Percentiles rank a stretch among this genome's conserved stretches.
These are phyloP conservation scores for Malus sylvestris DNA, from an alignment of 306 rosid genomes.

Conservation along the genomic window DNA sequence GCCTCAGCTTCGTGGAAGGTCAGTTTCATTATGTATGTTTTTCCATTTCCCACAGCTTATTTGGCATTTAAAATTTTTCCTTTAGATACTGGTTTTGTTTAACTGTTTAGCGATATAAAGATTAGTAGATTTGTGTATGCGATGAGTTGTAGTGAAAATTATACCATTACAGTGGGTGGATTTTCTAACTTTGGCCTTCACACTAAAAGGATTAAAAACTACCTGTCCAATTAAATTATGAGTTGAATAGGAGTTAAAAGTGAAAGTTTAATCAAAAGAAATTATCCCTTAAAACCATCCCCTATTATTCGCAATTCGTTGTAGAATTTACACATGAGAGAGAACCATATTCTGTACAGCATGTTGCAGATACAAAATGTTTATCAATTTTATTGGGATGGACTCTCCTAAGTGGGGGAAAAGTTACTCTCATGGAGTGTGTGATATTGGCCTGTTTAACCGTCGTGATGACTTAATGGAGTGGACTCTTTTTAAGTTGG, in stretches of 20 bases:
- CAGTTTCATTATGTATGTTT: slow-evolving; percentile 18
- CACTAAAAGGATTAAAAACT: not conserved
- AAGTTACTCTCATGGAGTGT: not conserved
- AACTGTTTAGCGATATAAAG: not conserved
- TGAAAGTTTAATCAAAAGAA: not conserved
- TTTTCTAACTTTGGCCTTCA: not conserved
- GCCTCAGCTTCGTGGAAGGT: slow-evolving; percentile 97
- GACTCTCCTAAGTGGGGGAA: not conserved
- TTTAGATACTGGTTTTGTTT: not conserved
- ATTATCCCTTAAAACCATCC: not conserved
- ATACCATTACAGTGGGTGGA: not conserved
- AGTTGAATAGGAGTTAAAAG: not conserved
- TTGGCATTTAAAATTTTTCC: not conserved
- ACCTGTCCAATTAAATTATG: not conserved
- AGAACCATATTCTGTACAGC: not conserved
- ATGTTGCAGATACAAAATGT: not conserved
- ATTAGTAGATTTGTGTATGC: not conserved
- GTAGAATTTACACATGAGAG: not conserved
- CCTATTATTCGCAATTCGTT: not conserved
- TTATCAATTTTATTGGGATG: not conserved
- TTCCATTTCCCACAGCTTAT: not conserved
- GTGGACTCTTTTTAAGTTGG: not conserved
- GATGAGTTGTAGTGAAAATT: not conserved
- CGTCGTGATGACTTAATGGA: not conserved
- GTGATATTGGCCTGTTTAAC: not conserved